Evolutionary conservation across 345 rosid genomes (phyloP).

Genomic region (Arabidopsis suecica): DNA sequence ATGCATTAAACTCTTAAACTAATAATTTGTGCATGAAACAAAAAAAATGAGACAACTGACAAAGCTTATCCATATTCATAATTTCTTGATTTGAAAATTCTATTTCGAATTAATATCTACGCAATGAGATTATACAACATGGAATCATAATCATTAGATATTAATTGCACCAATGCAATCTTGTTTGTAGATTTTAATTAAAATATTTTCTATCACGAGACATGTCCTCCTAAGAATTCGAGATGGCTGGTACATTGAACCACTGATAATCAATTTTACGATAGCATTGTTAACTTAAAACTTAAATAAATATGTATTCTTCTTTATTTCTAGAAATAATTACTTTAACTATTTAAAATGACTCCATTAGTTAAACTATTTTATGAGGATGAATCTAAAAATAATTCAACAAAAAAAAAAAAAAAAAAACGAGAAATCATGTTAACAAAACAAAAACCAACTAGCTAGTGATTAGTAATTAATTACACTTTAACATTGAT

Average conservation of each 20-base stretch:
- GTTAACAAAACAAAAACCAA: slow-evolving; percentile 9
- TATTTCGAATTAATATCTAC: background rate
- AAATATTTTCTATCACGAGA: slow-evolving; percentile 21
- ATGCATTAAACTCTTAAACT: background rate
- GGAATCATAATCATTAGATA: slow-evolving; percentile 34
- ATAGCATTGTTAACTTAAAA: background rate
- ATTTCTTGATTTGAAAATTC: background rate
- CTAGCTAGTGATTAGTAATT: slow-evolving; percentile 1
- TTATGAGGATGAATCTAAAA: background rate
- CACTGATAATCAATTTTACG: background rate
- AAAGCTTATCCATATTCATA: slow-evolving; percentile 13
- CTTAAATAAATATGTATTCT: background rate
- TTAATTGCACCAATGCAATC: slow-evolving; percentile 32
- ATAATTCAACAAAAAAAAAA: background rate
- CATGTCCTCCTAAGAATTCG: slow-evolving; percentile 32
- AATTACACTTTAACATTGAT: slow-evolving; percentile 41
- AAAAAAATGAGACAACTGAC: background rate
- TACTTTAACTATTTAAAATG: background rate
- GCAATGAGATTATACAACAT: slow-evolving; percentile 12
- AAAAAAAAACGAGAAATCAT: background rate
- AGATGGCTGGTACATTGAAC: slow-evolving; percentile 35
- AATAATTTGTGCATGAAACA: background rate
- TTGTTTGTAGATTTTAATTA: slow-evolving; percentile 20
- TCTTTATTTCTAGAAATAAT: background rate
- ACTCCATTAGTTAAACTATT: background rate